Percentiles rank a stretch among this genome's conserved stretches.
phyloP scores from a whole-genome alignment of 306 rosid genomes.

The Lathyrus aphaca region DNA sequence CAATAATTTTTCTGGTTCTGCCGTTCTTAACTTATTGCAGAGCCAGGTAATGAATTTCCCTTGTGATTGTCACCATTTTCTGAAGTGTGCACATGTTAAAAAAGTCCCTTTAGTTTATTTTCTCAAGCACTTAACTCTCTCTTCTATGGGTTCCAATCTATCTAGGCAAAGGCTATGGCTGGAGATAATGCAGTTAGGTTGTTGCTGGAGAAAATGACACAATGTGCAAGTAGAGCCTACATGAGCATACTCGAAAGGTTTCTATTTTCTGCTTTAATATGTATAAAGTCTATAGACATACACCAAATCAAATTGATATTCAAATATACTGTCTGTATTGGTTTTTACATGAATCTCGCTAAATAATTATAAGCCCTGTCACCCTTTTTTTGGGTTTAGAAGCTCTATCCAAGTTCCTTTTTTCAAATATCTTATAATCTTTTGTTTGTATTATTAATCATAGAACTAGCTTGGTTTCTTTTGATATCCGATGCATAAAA shows the following conservation, averaged over 20 bases:
- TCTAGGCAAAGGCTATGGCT: constrained; percentile 99
- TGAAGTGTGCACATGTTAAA: constrained; percentile 5
- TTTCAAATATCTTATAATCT: constrained; percentile 26
- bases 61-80: constrained; percentile 20
- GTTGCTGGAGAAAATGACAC: constrained; percentile 90
- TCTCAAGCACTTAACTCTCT: constrained; percentile 27
- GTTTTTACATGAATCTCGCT: constrained; percentile 10
- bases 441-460: constrained; percentile 14
- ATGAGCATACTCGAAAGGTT: constrained; percentile 93
- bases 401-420: constrained; percentile 9
- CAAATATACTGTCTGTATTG: neutral
- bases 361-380: constrained; percentile 18
- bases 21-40: constrained; percentile 90
- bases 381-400: constrained; percentile 4
- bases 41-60: constrained; percentile 67
- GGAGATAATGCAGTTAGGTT: constrained; percentile 91
- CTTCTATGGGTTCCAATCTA: constrained; percentile 34
- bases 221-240: constrained; percentile 92
- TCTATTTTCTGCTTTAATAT: constrained; percentile 19
- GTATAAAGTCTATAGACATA: neutral
- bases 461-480: constrained; percentile 24
- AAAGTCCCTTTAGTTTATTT: constrained; percentile 25
- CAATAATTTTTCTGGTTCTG: constrained; percentile 83
- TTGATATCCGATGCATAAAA: constrained; percentile 24
- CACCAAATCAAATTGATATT: constrained; percentile 11